Base-by-base conservation (phyloP, 495 filamentous ascomycete species). In the Cudoniella acicularis region DNA sequence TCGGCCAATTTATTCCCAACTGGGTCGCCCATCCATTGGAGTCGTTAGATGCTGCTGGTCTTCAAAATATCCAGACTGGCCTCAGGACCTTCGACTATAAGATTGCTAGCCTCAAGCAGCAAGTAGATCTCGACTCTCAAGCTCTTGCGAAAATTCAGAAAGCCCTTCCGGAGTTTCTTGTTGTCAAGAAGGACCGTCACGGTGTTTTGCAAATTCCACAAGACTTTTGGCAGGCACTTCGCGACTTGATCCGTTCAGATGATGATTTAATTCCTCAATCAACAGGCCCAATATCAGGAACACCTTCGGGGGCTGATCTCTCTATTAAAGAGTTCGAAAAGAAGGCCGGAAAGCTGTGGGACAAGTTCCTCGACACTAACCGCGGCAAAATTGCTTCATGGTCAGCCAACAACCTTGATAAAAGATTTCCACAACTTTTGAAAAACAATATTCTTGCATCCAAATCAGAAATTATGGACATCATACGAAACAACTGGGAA, bases 151-250 rank as follows among this genome's bases (percentile, higher is more conserved):
- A 49, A 0, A 47, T 81, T 10, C 52, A 69, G 10, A 16, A 71
- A n/a, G 22, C 62, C 22, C 65, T 81, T 1, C 78, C 78, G 0
- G 65, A 71, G 10, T 30, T 69, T 27, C 59, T 73, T 20, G 69
- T 73, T 55, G 71, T 74, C 25, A 66, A 70, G 22, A 69, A 70
- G 25, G 71, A 78, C 56, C 63, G 70, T 25, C 63, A 63, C 0
- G 79, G 78, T 30, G 73, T 75, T 26, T 51, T 70, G 0, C 63
- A 73, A 45, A 76, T 85, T 48, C 67, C 78, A 1, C 69, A 79
- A 18, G 75, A 80, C 8, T 82, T 85, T 50, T 86, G 79, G 81
- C 69, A 75, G 48, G 82, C 81, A 2, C 61, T 86, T 18, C 69
- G 68, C 21, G 57, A 57, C 11, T 57, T 60, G 49, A 65, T 69